Evolutionary conservation across 2,329 filamentous ascomycete genomes (phyloP), one percentile per base, ranked within the genome.

Genomic region (Fonsecaea erecta): DNA sequence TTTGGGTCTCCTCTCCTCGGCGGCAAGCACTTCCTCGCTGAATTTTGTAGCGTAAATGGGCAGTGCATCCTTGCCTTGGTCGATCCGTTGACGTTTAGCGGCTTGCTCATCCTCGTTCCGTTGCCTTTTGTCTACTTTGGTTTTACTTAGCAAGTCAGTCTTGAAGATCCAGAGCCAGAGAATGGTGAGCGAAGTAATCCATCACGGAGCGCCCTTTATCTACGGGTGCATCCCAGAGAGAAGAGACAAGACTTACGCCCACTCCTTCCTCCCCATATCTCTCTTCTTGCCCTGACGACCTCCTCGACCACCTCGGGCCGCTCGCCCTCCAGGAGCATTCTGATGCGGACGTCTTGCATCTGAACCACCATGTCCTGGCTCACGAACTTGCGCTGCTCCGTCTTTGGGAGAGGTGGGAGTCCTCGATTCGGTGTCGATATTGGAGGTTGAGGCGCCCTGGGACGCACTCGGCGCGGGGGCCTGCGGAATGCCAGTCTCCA

Each of bases 1-100:
- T 84, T 99, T 99, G 26, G 95, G 95, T 63, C 88, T 88, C 69
- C 94, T 88, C 75, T 90, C 89, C 77, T 99, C 95, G 53, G 88
- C 88, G 12, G 90, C 91, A 71, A 97, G 94, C 79, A 97, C 93
- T 69, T 95, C 92, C 72, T 91, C 85, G 60, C 86, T 82, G 73
- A 89, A 90, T 48, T 84, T 79, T 3, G 82, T 81, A 5, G 84
- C 83, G 68, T 88, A 86, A 65, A 87, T 85, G 2, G 80, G 78
- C 24, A 76, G 73, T 37, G 76, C 72, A 28, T 72, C 72, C 9
- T 75, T 74, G 14, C 75, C 74, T 58, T 81, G 78, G 62, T 84
- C 81, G 2, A 84, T 68, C 68, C 82, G 85, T 64, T 80, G 83
- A 43, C 85, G 83, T 75, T 88, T 88, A n/a, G 76, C 75, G 61